Conservation (phyloP, 2,329 filamentous ascomycete species). For the Paecilomyces fulvus region DNA sequence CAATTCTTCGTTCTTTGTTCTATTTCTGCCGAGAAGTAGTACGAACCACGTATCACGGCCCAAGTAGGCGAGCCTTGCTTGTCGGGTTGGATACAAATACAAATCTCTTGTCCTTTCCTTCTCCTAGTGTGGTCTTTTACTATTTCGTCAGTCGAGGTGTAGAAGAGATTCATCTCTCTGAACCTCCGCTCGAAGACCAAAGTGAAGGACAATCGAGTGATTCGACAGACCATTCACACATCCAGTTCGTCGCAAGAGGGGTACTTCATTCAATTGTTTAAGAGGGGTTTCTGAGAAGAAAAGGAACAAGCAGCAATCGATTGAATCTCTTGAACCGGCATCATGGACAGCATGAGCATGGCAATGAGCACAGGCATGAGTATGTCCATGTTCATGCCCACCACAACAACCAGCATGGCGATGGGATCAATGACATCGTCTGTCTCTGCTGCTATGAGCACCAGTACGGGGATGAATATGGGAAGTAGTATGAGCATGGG, state of each 20-base stretch:
- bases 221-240: no score
- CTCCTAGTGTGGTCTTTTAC: background rate
- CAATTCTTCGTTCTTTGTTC: background rate
- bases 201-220: no score
- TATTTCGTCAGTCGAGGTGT: background rate
- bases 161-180: no score
- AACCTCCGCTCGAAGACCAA: no score
- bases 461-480: constrained; percentile 8
- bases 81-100: background rate
- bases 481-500: constrained; percentile 9
- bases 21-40: background rate
- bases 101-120: background rate
- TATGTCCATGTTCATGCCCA: background rate
- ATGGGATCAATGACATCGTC: constrained; percentile 5
- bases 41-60: background rate
- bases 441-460: constrained; percentile 4
- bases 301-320: background rate
- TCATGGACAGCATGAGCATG: constrained; percentile 4
- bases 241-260: no score
- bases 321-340: background rate
- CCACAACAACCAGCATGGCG: background rate
- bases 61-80: background rate
- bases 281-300: background rate
- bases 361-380: background rate
- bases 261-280: no score